A percentile compares a stretch with the other conserved stretches of the same genome.
Evolutionary conservation across 257 asterid species (phyloP).

Genomic region (Eustoma russellianum): DNA sequence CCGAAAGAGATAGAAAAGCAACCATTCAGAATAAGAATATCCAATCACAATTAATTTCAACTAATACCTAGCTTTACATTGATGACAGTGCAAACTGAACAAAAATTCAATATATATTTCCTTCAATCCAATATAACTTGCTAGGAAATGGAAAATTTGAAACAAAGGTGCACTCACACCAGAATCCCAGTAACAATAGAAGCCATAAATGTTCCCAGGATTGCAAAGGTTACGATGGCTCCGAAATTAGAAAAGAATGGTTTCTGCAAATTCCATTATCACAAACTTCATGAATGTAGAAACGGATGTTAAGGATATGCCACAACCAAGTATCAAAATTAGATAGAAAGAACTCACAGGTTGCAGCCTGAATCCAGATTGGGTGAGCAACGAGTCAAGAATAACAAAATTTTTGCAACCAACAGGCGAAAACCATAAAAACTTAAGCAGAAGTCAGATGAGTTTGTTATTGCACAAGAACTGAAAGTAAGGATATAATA

Average conservation of each 20-base stretch:
- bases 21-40: not conserved
- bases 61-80: not conserved
- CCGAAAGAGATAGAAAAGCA: constrained; percentile 11
- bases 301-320: not conserved
- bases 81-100: not conserved
- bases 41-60: not conserved
- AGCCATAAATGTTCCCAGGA: constrained; percentile 82
- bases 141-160: constrained; percentile 10
- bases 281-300: not conserved
- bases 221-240: constrained; percentile 86
- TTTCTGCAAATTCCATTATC: constrained; percentile 52
- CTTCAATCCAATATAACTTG: not conserved
- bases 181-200: constrained; percentile 84
- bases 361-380: constrained; percentile 92
- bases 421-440: not conserved
- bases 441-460: not conserved
- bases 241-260: constrained; percentile 98
- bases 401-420: constrained; percentile 18
- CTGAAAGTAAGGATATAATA: constrained; percentile 73
- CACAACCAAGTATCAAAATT: not conserved
- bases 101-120: not conserved
- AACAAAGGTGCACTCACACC: constrained; percentile 63
- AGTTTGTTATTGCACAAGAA: not conserved
- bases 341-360: constrained; percentile 57
- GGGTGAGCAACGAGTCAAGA: constrained; percentile 71